A percentile compares a stretch with the other conserved stretches of the same genome.
Evolutionary conservation across 2,329 filamentous ascomycete genomes (phyloP).

Genomic region (Xylariomycetidae sp.): DNA sequence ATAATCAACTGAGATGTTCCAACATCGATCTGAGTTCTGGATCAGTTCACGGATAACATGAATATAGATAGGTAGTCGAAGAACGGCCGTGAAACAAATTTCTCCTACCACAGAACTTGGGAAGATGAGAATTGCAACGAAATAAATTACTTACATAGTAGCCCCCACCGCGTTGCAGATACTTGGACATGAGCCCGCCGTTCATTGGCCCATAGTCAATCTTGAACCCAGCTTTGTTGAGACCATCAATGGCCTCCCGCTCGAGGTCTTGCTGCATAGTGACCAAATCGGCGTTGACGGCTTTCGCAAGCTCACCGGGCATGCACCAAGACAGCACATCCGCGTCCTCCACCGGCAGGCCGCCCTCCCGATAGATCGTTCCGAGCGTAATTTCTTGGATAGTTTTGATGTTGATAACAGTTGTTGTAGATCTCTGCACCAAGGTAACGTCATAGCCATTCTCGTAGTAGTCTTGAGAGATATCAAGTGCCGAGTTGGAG

Average conservation of each 20-base stretch:
- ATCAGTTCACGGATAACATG: no score
- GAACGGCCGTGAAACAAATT: no score
- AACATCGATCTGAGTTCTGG: conserved; percentile 54
- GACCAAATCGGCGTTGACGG: conserved; percentile 45
- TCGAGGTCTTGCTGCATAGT: conserved; percentile 31
- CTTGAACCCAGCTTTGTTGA: conserved; percentile 53
- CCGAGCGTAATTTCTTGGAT: conserved; percentile 49
- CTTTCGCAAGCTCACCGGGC: conserved; percentile 57
- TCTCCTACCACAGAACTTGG: no score
- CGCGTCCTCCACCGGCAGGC: conserved; percentile 60
- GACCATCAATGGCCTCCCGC: conserved; percentile 37
- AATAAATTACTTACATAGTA: no score
- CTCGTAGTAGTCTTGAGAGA: conserved; percentile 54
- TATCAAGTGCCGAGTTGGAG: conserved; percentile 56
- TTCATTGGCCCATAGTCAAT: conserved; percentile 52
- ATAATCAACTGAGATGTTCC: conserved; percentile 49
- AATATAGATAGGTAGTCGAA: no score
- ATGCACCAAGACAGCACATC: conserved; percentile 57
- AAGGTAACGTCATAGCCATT: conserved; percentile 56
- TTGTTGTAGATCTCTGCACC: conserved; percentile 54
- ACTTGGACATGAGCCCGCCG: conserved; percentile 52
- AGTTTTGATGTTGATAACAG: conserved; percentile 46
- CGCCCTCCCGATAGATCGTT: conserved; percentile 44
- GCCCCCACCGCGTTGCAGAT: conserved; percentile 56
- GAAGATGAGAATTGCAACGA: no score